Base-by-base conservation (phyloP, 2,329 filamentous ascomycete genomes). In the Exophiala xenobiotica region DNA sequence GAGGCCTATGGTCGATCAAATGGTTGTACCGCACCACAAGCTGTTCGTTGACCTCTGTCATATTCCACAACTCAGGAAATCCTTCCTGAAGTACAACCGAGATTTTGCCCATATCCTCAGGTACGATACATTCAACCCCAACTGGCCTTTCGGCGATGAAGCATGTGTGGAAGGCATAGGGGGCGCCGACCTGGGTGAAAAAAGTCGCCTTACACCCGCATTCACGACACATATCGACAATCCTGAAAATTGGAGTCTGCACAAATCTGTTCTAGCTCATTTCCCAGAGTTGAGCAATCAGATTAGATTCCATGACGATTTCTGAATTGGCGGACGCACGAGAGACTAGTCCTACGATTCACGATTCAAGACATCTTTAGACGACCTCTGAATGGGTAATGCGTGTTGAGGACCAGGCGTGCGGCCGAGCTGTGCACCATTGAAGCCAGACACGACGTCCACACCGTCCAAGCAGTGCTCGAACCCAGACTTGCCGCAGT, bases 1-100 rank as follows among this genome's bases (percentile, higher is more conserved):
- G 38, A 29, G 47, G 24, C 47, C 47, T 14, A 24, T 50, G 23
- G n/a, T 43, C n/a, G 39, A 33, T n/a, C 47, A 50, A 31, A 20
- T 50, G 19, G 20, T 24, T n/a, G 29, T 43, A 14, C 47, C 47
- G 16, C 47, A 50, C 20, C 31, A 31, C n/a, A 35, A 24, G 8
- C 26, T 24, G 4, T 24, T 46, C 19, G 44, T 40, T 24, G 38
- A 46, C 23, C 19, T 46, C 3, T 33, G 26, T 20, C 44, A 46
- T 46, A 19, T 46, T 8, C 44, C 44, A 11, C 44, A 46, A 19
- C 27, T 46, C 12, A 27, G 44, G 20, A 23, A 23, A 29, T 35
- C 44, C n/a, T 29, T 37, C 19, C n/a, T 46, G 31, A 38, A 22
- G 12, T 46, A 46, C 19, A 38, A 38, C n/a, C 44, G 44, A 18